Evolutionary conservation across 768 basidiomycete genomes (phyloP), one percentile per base, ranked within the genome.

Genomic region (Amanita jacksonii): DNA sequence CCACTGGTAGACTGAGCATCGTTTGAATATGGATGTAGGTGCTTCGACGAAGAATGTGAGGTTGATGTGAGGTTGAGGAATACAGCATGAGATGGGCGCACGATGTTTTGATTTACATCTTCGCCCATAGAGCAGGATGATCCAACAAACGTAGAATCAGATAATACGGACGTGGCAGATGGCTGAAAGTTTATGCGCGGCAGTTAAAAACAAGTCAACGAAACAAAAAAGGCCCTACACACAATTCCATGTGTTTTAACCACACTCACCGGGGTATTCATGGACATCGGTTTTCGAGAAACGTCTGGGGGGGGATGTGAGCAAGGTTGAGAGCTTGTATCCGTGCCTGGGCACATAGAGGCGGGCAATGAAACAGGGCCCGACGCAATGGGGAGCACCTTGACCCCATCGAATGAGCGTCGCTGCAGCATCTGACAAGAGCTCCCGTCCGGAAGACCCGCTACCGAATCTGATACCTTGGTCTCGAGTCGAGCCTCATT

Each of bases 151-250:
- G 18, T 23, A 9, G 31, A 32, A 24, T 7, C 13, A 7, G 24
- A 15, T n/a, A 22, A 22, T 10, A 32, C 41, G 24, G 31, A 32
- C 6, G 16, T 33, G 24, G 32, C 30, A 24, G 31, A 28, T 15
- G 31, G 34, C 41, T 43, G 20, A 32, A 32, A 22, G 30, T 22
- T 22, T 24, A 43, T 16, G 22, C 30, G 34, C 30, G 32, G 34
- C 32, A 43, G 32, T 34, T n/a, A 43, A 43, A 33, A 16, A 43
- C 18, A 23, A 19, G n/a, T n/a, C 15, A 34, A 20, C 23, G 31
- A 33, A n/a, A 34, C 30, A 24, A 22, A 32, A 18, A 24, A 33
- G 13, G 8, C 16, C 41, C 19, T 43, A 43, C 32, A 43, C 32
- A 32, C 41, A 33, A 19, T 5, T 24, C 32, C 10, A 43, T 31